Evolutionary conservation across 2,329 filamentous ascomycete genomes (phyloP).

Genomic region (Stromatinia cepivora): DNA sequence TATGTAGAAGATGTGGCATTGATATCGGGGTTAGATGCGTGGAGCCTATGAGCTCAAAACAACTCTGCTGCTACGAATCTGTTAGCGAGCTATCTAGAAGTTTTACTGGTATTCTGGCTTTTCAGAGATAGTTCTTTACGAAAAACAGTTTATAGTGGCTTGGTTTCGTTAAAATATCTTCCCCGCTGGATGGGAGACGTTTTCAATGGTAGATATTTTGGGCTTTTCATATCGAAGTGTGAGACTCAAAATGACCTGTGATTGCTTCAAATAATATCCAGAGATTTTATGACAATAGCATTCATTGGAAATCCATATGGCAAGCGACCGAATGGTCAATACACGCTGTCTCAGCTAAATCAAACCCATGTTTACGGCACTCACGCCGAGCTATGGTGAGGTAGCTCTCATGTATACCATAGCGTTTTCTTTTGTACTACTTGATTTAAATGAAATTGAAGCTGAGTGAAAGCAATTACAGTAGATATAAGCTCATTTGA

Average conservation of each 20-base stretch:
- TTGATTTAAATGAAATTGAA: not conserved
- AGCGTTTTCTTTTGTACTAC: not conserved
- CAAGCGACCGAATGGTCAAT: not conserved
- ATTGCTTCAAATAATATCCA: not conserved
- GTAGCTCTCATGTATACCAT: not conserved
- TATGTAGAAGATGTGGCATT: not conserved
- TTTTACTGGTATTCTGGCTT: not conserved
- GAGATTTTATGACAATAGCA: not conserved
- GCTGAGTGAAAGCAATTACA: not conserved
- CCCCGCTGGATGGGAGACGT: not conserved
- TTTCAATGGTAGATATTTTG: not conserved
- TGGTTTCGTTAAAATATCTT: not conserved
- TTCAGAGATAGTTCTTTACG: not conserved
- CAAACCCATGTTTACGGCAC: no score
- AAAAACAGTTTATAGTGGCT: not conserved
- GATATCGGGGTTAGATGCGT: not conserved
- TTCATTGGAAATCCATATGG: not conserved
- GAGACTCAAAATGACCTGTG: not conserved
- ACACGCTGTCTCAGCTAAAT: not conserved
- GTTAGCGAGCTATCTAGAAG: not conserved
- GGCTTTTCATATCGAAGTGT: no score
- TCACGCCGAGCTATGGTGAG: no score
- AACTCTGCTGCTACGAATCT: not conserved
- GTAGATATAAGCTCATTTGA: not conserved
- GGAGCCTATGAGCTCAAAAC: not conserved